phyloP scores from a whole-genome alignment of 495 filamentous ascomycete genomes.

The Tuber brumale region DNA sequence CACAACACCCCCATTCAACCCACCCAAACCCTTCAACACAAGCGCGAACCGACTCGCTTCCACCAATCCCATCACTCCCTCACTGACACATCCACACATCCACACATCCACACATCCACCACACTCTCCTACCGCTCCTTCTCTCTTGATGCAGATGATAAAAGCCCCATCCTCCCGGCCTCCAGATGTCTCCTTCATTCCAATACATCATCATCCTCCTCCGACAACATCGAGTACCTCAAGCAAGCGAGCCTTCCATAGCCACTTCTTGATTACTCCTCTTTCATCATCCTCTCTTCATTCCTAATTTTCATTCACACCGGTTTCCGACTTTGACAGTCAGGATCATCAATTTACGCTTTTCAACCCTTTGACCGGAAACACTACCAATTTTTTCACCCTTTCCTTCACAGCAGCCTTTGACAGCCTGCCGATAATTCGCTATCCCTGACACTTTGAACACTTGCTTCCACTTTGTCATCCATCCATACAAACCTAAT shows the following conservation, averaged over 20 bases:
- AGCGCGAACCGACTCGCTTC: not conserved
- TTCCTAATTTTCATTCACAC: constrained; percentile 1
- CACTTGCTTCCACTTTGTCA: constrained; percentile 14
- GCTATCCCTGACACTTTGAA: constrained; percentile 7
- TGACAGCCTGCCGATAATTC: constrained; percentile 22
- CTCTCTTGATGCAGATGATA: constrained; percentile 27
- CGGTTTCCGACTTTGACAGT: constrained; percentile 33
- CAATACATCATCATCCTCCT: constrained; percentile 21
- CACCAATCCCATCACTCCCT: not conserved
- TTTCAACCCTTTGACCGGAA: constrained; percentile 14
- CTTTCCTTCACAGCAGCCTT: constrained; percentile 15
- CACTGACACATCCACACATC: constrained; percentile 10
- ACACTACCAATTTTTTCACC: not conserved
- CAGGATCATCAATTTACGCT: constrained; percentile 7
- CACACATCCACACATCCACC: constrained; percentile 19
- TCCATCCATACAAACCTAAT: constrained; percentile 18
- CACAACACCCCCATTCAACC: not conserved
- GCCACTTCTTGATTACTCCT: constrained; percentile 16
- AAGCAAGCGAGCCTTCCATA: constrained; percentile 30
- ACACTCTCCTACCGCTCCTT: constrained; percentile 1
- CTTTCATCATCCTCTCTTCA: constrained; percentile 14
- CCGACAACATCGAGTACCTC: constrained; percentile 11
- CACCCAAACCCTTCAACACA: not conserved
- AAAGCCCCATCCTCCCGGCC: constrained; percentile 25
- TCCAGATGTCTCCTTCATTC: constrained; percentile 25